A percentile compares a stretch with the other conserved stretches of the same genome.
phyloP scores from a whole-genome alignment of 164 flowering plant species.

The Liriodendron chinense region DNA sequence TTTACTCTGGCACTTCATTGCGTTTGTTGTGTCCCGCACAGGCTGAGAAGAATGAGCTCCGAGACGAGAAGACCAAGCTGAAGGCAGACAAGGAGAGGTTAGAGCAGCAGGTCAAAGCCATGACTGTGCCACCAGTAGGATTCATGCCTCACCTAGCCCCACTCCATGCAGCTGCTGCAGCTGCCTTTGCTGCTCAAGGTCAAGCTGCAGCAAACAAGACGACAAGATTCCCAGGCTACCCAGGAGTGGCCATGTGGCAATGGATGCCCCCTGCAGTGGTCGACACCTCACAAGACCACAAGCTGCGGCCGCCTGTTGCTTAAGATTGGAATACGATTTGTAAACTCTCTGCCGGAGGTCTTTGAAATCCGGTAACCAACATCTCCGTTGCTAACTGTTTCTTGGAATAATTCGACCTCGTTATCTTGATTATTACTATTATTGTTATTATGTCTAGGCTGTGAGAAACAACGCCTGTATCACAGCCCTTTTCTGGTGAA shows the following conservation, averaged over 20 bases:
- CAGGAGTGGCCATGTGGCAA: slow-evolving; percentile 72
- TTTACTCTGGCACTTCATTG: background rate
- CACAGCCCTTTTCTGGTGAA: slow-evolving; percentile 2
- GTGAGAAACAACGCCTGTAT: slow-evolving; percentile 1
- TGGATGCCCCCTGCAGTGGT: slow-evolving; percentile 61
- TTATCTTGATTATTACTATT: background rate
- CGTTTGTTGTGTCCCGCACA: slow-evolving; percentile 9
- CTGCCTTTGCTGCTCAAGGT: slow-evolving; percentile 44
- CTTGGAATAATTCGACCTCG: slow-evolving; percentile 2
- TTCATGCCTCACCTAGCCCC: slow-evolving; percentile 46
- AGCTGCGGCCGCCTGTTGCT: slow-evolving; percentile 68
- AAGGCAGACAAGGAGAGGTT: slow-evolving; percentile 57
- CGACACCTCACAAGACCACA: slow-evolving; percentile 70
- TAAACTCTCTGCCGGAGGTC: too few species aligned
- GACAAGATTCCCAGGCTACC: slow-evolving; percentile 42
- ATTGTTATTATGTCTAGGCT: background rate
- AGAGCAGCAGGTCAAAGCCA: slow-evolving; percentile 43
- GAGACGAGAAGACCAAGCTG: slow-evolving; percentile 59
- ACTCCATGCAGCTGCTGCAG: slow-evolving; percentile 23
- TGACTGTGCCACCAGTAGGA: slow-evolving; percentile 32
- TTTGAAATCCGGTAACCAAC: slow-evolving; percentile 16
- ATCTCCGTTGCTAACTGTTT: slow-evolving; percentile 11
- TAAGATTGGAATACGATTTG: slow-evolving; percentile 6
- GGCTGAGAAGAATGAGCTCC: slow-evolving; percentile 70
- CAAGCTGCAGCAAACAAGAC: slow-evolving; percentile 45